phyloP scores from a whole-genome alignment of 2,329 filamentous ascomycete genomes.

The Fusarium mexicanum region DNA sequence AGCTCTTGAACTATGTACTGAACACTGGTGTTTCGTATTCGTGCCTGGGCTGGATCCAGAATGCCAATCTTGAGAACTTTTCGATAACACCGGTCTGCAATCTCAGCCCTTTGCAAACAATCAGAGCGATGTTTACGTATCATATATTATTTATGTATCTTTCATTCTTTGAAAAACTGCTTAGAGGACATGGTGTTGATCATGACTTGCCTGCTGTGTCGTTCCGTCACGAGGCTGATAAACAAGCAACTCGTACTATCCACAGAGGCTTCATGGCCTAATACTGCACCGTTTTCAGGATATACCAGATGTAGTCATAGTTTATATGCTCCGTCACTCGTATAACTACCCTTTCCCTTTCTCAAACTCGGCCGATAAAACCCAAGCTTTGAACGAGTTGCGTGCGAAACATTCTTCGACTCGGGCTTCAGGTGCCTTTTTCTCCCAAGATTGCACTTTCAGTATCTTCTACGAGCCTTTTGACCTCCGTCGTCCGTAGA shows the following conservation, averaged over 20 bases:
- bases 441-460: fast-evolving
- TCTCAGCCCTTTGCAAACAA: background rate
- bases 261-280: background rate
- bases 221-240: background rate
- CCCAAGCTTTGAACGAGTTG: fast-evolving
- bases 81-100: too few relatives aligned
- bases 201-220: too few relatives aligned
- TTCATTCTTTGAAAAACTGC: too few relatives aligned
- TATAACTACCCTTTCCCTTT: background rate
- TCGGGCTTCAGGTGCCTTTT: fast-evolving
- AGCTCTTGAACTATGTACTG: fast-evolving
- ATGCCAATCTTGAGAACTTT: background rate
- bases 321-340: fast-evolving
- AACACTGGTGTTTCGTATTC: background rate
- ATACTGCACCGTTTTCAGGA: fast-evolving
- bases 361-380: fast-evolving
- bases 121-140: fast-evolving
- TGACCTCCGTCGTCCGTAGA: fast-evolving
- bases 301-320: fast-evolving
- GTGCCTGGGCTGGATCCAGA: background rate
- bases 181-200: fast-evolving
- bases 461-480: fast-evolving
- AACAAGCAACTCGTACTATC: background rate
- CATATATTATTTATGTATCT: fast-evolving
- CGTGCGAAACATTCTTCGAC: fast-evolving